Conservation (phyloP, 352 stramenopile genomes). For the Peronospora belbahrii region DNA sequence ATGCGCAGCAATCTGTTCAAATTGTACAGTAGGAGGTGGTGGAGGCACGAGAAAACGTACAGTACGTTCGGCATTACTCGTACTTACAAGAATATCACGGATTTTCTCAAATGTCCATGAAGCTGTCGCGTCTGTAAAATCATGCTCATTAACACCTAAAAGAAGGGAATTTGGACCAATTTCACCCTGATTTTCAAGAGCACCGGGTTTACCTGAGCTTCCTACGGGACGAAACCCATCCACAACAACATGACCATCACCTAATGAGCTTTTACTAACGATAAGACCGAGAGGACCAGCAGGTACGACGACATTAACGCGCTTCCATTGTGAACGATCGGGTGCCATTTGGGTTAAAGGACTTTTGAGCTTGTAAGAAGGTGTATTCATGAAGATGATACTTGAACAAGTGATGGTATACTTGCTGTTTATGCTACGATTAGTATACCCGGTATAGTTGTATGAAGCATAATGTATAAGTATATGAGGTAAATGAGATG, state of each 20-base stretch:
- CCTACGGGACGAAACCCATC: conserved; percentile 66
- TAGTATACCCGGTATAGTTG: too few species aligned
- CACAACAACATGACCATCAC: conserved; percentile 48
- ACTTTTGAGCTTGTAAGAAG: too few species aligned
- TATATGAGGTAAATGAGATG: too few species aligned
- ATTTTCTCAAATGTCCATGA: conserved; percentile 56
- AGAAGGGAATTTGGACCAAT: conserved; percentile 39
- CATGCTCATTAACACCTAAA: conserved; percentile 62
- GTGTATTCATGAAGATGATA: too few species aligned
- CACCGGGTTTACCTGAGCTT: conserved; percentile 31
- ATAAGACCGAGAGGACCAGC: conserved; percentile 65
- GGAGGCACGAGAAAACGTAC: conserved; percentile 63
- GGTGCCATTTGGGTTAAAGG: background rate
- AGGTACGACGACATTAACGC: conserved; percentile 62
- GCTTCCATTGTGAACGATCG: conserved; percentile 28
- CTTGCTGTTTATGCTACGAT: too few species aligned
- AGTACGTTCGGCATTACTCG: conserved; percentile 40
- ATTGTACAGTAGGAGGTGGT: conserved; percentile 23
- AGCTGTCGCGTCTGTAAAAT: conserved; percentile 36
- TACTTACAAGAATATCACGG: conserved; percentile 63
- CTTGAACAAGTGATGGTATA: too few species aligned
- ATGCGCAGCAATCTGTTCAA: conserved; percentile 24
- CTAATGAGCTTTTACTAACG: conserved; percentile 45
- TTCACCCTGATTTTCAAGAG: conserved; percentile 34
- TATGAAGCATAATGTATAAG: too few species aligned